These are phyloP conservation scores for Hyphopichia khmerensis DNA, from an alignment of 1,139 yeast species.

Conservation along the genomic window DNA sequence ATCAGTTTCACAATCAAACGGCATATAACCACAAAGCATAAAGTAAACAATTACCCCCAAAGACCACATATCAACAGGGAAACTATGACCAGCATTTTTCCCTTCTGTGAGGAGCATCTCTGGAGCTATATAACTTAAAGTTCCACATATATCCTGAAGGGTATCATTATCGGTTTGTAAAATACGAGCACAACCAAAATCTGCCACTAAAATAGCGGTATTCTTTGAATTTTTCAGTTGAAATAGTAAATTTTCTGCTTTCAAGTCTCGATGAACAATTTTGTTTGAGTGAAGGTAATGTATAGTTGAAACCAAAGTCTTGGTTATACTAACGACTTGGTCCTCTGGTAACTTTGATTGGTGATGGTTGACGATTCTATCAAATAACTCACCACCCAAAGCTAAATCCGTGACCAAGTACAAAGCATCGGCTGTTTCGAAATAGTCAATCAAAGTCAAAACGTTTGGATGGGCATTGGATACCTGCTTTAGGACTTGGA, in stretches of 20 bases:
- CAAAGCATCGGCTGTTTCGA: conserved; percentile 60
- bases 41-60: conserved; percentile 72
- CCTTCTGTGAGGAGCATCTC: conserved; percentile 46
- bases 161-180: conserved; percentile 21
- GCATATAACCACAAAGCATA: conserved; percentile 73
- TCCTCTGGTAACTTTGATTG: conserved; percentile 30
- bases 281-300: conserved; percentile 28
- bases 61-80: conserved; percentile 74
- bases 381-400: conserved; percentile 68
- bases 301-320: conserved; percentile 28
- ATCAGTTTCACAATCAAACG: conserved; percentile 75
- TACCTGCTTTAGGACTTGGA: conserved; percentile 50
- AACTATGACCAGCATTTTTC: conserved; percentile 50
- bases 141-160: conserved; percentile 49
- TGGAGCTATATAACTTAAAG: conserved; percentile 77
- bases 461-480: conserved; percentile 48
- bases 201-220: conserved; percentile 62
- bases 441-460: conserved; percentile 64
- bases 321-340: conserved; percentile 47
- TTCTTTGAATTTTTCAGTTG: conserved; percentile 14
- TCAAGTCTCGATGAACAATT: conserved; percentile 44
- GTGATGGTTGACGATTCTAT: conserved; percentile 48
- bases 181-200: conserved; percentile 61
- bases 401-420: conserved; percentile 70
- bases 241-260: conserved; percentile 41